A percentile compares a stretch with the other conserved stretches of the same genome.
Evolutionary conservation across 768 basidiomycete species (phyloP).

Genomic region (Lactarius hatsudake): DNA sequence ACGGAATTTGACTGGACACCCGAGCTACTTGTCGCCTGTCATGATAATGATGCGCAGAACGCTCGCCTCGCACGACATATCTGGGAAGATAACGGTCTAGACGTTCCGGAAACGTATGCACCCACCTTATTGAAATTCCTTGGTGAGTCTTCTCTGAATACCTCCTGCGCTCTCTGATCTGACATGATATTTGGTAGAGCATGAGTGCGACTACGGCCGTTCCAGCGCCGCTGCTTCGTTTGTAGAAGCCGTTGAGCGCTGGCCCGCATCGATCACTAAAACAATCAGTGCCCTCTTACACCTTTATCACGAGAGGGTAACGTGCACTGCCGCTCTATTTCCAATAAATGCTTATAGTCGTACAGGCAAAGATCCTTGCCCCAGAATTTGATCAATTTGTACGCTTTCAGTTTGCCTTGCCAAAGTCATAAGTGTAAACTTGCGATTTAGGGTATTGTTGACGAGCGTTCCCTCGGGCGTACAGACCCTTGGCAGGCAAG

Average conservation of each 20-base stretch:
- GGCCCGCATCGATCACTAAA: constrained; percentile 53
- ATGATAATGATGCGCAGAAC: constrained; percentile 90
- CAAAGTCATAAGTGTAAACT: constrained; percentile 4
- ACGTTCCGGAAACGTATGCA: constrained; percentile 71
- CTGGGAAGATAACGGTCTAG: constrained; percentile 96
- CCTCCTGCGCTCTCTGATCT: constrained; percentile 7
- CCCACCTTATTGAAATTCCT: constrained; percentile 60
- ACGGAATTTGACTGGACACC: constrained; percentile 94
- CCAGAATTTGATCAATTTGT: constrained; percentile 95
- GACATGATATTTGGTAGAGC: constrained; percentile 46
- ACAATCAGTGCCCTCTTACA: constrained; percentile 57
- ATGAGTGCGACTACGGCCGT: constrained; percentile 79
- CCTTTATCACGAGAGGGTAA: constrained; percentile 81
- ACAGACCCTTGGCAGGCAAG: constrained; percentile 87
- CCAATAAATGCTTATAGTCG: not conserved
- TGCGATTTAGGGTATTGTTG: constrained; percentile 78
- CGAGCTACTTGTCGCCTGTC: constrained; percentile 81
- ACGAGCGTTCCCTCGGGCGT: constrained; percentile 80
- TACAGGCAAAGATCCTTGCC: constrained; percentile 75
- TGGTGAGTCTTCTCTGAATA: constrained; percentile 44
- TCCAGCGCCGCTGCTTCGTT: constrained; percentile 67
- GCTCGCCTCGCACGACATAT: constrained; percentile 71
- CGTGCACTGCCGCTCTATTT: not conserved
- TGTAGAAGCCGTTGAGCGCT: constrained; percentile 70
- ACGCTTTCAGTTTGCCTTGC: constrained; percentile 31